Evolutionary conservation across 208 protist genomes (phyloP).

Genomic region (Kentomonas sorsogonicus): DNA sequence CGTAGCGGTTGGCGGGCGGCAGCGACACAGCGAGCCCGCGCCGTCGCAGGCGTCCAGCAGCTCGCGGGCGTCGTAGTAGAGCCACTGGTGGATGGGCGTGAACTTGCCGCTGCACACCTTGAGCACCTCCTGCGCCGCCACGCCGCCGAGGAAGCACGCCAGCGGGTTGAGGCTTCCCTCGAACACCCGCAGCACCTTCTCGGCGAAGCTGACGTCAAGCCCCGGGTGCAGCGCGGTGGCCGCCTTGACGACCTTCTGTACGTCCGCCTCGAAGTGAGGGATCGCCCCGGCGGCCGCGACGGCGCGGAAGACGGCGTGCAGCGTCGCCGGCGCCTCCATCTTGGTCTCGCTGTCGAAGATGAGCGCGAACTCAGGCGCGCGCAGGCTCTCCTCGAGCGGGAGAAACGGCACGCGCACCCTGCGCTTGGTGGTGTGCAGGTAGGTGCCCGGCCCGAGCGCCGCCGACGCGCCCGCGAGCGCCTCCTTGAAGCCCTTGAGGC

Average conservation of each 20-base stretch:
- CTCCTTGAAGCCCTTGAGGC: slow-evolving; percentile 37
- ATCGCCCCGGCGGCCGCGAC: slow-evolving; percentile 27
- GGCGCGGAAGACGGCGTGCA: slow-evolving; percentile 81
- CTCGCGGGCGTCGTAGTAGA: slow-evolving; percentile 96
- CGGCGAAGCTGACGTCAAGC: slow-evolving; percentile 30
- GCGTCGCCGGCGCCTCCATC: slow-evolving; percentile 36
- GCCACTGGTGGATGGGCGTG: slow-evolving; percentile 93
- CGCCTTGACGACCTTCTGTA: slow-evolving; percentile 21
- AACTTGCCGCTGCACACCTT: slow-evolving; percentile 96
- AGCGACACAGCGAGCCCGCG: neutral
- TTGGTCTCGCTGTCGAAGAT: slow-evolving; percentile 88
- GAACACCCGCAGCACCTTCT: slow-evolving; percentile 43
- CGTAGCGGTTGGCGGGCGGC: slow-evolving; percentile 73
- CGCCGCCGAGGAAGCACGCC: slow-evolving; percentile 91
- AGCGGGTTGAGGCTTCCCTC: slow-evolving; percentile 86
- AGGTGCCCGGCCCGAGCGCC: slow-evolving; percentile 58
- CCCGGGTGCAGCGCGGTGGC: slow-evolving; percentile 23
- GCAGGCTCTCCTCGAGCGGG: slow-evolving; percentile 46
- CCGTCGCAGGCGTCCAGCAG: slow-evolving; percentile 45
- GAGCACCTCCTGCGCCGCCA: slow-evolving; percentile 95
- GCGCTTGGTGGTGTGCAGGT: slow-evolving; percentile 91
- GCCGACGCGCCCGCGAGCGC: slow-evolving; percentile 17
- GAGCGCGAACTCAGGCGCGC: slow-evolving; percentile 43
- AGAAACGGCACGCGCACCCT: slow-evolving; percentile 43
- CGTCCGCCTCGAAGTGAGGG: slow-evolving; percentile 26